phyloP scores from a whole-genome alignment of 495 filamentous ascomycete species.

The Neurospora sp. region DNA sequence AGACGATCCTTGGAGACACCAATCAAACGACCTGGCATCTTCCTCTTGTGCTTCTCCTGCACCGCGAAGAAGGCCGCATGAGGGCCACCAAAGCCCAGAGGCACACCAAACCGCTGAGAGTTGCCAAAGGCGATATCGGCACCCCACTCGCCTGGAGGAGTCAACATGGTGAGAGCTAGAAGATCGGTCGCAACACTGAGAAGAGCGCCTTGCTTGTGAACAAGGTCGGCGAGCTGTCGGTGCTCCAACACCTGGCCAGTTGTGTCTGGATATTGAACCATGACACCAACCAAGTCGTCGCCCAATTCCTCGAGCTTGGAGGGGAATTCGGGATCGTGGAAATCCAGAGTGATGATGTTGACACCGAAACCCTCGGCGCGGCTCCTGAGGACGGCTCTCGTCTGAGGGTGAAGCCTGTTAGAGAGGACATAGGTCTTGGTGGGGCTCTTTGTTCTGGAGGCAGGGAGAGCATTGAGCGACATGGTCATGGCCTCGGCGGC shows the following conservation, averaged over 20 bases:
- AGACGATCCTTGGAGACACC: constrained; percentile 89
- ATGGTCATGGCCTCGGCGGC: constrained; percentile 97
- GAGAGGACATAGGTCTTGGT: constrained; percentile 81
- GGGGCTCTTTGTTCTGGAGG: constrained; percentile 59
- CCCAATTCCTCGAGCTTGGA: constrained; percentile 61
- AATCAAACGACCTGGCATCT: constrained; percentile 88
- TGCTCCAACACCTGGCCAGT: constrained; percentile 75
- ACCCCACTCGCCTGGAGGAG: constrained; percentile 90
- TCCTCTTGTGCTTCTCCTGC: constrained; percentile 85
- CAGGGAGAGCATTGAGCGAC: constrained; percentile 67
- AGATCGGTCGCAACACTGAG: constrained; percentile 90
- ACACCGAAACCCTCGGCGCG: constrained; percentile 94
- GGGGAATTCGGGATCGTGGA: constrained; percentile 48
- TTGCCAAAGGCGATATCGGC: constrained; percentile 96
- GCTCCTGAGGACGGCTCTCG: constrained; percentile 72
- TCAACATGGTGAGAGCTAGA: constrained; percentile 79
- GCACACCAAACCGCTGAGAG: constrained; percentile 90
- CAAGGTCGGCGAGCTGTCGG: constrained; percentile 58
- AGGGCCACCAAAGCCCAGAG: constrained; percentile 87
- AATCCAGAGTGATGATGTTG: constrained; percentile 61
- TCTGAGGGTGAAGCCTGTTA: constrained; percentile 78
- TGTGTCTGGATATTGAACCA: constrained; percentile 93
- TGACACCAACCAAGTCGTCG: constrained; percentile 78
- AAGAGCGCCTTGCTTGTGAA: constrained; percentile 71
- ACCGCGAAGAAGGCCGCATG: constrained; percentile 98